Evolutionary conservation across 2,329 filamentous ascomycete genomes (phyloP), one percentile per base, ranked within the genome.

Genomic region (Fusarium sp.): DNA sequence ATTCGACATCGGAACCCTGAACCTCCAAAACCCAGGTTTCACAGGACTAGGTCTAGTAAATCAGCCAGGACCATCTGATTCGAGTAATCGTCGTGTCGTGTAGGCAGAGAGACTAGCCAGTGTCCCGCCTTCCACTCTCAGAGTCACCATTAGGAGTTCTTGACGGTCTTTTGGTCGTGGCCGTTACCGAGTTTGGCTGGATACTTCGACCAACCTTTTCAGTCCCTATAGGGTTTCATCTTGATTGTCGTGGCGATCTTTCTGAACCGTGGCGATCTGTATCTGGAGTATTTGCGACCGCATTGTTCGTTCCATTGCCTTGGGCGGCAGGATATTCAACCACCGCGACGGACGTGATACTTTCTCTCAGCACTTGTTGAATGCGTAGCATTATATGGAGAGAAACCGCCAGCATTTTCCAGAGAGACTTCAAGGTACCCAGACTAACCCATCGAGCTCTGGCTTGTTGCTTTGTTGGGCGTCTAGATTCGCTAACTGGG

Each of bases 1-100:
- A 54, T 92, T 92, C 76, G 88, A 90, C 72, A 85, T 90, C 54
- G 86, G 86, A 41, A 89, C 85, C 3, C 82, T 89, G 45, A 87
- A 88, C 71, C 73, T 89, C 59, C 83, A 83, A 30, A 77, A 82
- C 7, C 81, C 83, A 64, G 72, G 74, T 23, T 79, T 74, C 45
- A 59, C 67, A 54, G 66, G 69, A 7, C 66, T 79, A 48, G 70
- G 67, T 10, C 67, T 75, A 13, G 70, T 75, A 32, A 76, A 63
- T 58, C 77, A 71, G 58, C 41, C 59, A 14, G 76, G 67, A 27
- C 66, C 72, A 43, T 66, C 72, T 14, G 68, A 68, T 16, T 60
- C 68, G 25, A 68, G 72, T 27, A 66, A 72, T 70, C 76, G 75
- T 18, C 73, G 76, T 37, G 65, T 64, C 10, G 70, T 66, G 45